Base-by-base conservation (phyloP, 106 monocot genomes). In the Agapanthus africanus region DNA sequence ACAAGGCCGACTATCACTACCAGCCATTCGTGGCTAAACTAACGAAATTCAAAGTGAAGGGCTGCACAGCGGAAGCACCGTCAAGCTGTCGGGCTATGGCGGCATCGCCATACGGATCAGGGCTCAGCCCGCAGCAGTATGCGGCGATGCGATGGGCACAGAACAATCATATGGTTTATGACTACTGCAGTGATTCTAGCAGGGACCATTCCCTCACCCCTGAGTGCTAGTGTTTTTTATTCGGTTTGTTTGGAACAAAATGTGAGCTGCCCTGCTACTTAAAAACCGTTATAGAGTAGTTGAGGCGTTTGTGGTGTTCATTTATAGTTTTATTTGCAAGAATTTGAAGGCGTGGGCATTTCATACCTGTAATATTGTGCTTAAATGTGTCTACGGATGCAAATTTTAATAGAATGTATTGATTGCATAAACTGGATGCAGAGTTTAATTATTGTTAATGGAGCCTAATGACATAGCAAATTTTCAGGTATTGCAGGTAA, bases 171-270 rank as follows among this genome's bases (percentile, higher is more conserved):
- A 85, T 88, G 88, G 79, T 88, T 59, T 93, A 93, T 60, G 65
- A 93, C 78, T 93, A 93, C 36, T 93, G 93, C 70, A 77, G 65
- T 37, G 88, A 93, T 44, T 74, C 73, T 36, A 70, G 36, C 32
- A 83, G 88, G 40, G 85, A 93, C 75, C 88, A 75, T 67, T 78
- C 83, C 4, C 85, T 85, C 59, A 93, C 85, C 0, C 93, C 93
- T 3, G 93, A 93, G 68, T 93, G 93, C 74, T 81, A 50, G 41
- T 21, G 28, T 54, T 37, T 23, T 37, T 2, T 54, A 4, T 8
- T 11, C 46, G 0, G 51, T 11, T 54, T 50, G 34, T 38, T 37
- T 30, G 23, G 10, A 30, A 62, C 0, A 37, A 6, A 27, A 15
- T 41, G 40, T 44, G 66, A 34, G 77, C 81, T 73, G 81, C 81